A percentile compares a stretch with the other conserved stretches of the same genome.
Evolutionary conservation across 2,329 filamentous ascomycete species (phyloP).

Genomic region (Didymella lethalis): DNA sequence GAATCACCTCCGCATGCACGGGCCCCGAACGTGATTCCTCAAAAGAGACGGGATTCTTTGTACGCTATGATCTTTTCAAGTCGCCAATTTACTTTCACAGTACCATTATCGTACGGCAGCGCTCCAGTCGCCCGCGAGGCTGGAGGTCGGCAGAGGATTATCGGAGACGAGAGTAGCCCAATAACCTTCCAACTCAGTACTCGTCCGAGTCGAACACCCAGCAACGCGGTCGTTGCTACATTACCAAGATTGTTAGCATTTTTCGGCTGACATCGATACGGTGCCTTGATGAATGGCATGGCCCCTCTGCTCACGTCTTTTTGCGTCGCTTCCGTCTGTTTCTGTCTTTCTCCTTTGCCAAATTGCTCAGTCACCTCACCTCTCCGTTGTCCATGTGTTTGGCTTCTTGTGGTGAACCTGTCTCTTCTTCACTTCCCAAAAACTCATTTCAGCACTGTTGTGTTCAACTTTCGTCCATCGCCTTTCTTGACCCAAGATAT

Average conservation of each 20-base stretch:
- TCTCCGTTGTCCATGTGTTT: neutral
- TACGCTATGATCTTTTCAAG: neutral
- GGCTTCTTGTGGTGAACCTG: neutral
- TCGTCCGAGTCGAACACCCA: neutral
- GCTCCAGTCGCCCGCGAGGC: neutral
- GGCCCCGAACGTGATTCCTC: too few relatives aligned
- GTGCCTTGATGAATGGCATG: neutral
- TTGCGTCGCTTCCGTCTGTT: neutral
- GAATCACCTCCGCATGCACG: too few relatives aligned
- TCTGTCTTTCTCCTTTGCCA: conserved; percentile 8
- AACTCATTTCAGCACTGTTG: too few relatives aligned
- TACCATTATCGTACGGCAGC: neutral
- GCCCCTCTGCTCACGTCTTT: neutral
- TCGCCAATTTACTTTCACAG: neutral
- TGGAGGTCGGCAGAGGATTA: neutral
- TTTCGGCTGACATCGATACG: too few relatives aligned
- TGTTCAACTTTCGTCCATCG: neutral
- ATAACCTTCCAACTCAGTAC: neutral
- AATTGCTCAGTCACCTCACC: neutral
- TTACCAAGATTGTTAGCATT: too few relatives aligned
- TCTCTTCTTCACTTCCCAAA: too few relatives aligned
- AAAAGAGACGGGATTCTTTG: too few relatives aligned
- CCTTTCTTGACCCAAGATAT: neutral
- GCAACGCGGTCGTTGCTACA: neutral
- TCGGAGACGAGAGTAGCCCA: neutral